These are phyloP conservation scores for Petasospora fabianii DNA, from an alignment of 1,139 yeast species.

Conservation along the genomic window DNA sequence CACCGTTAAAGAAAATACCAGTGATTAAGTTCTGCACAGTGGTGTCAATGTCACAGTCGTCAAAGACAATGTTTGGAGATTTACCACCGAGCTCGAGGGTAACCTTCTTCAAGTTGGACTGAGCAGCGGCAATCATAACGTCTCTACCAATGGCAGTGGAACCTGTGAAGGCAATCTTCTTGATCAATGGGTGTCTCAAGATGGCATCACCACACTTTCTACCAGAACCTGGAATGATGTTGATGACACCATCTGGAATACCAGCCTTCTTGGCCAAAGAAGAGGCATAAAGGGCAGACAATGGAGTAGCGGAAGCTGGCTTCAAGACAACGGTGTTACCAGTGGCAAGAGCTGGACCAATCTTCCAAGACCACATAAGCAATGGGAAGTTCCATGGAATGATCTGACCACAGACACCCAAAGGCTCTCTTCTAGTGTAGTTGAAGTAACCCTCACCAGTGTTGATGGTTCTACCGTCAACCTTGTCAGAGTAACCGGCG, in stretches of 20 bases:
- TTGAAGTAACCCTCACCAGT: conserved; percentile 60
- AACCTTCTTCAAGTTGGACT: conserved; percentile 69
- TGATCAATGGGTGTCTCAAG: conserved; percentile 62
- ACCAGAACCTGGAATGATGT: conserved; percentile 76
- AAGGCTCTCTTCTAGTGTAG: conserved; percentile 58
- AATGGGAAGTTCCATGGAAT: conserved; percentile 71
- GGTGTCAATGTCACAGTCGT: conserved; percentile 65
- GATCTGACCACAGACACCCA: conserved; percentile 58
- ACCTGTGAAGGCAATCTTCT: conserved; percentile 84
- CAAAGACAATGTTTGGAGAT: conserved; percentile 77
- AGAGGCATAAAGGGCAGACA: conserved; percentile 65
- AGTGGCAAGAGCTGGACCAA: conserved; percentile 78
- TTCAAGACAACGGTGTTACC: conserved; percentile 79
- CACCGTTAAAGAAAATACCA: conserved; percentile 79
- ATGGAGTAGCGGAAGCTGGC: conserved; percentile 81
- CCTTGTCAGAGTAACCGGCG: conserved; percentile 81
- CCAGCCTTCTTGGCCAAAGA: conserved; percentile 63
- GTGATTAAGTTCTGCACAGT: conserved; percentile 60
- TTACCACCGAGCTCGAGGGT: conserved; percentile 88
- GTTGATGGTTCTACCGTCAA: conserved; percentile 63
- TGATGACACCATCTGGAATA: conserved; percentile 74
- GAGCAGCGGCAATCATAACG: conserved; percentile 71
- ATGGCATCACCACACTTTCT: conserved; percentile 74
- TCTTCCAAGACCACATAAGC: conserved; percentile 80
- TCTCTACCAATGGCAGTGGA: conserved; percentile 79